A percentile compares a stretch with the other conserved stretches of the same genome.
phyloP scores from a whole-genome alignment of 2,329 filamentous ascomycete genomes.

The Curvularia spicifera region DNA sequence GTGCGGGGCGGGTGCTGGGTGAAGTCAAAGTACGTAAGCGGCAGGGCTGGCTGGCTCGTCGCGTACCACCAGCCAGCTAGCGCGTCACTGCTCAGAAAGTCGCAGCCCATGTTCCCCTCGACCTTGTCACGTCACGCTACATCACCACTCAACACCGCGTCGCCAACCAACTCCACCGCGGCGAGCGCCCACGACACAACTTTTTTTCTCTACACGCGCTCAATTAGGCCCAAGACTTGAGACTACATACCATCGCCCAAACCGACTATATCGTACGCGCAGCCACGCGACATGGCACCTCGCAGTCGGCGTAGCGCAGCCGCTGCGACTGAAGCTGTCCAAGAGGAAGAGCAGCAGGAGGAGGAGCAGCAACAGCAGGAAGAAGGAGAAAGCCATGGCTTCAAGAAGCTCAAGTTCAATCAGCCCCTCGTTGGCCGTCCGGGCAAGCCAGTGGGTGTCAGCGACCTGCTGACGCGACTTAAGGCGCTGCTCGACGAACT shows the following conservation, averaged over 20 bases:
- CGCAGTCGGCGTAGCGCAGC: constrained; percentile 49
- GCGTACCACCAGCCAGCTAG: constrained; percentile 21
- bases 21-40: constrained; percentile 4
- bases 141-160: constrained; percentile 23
- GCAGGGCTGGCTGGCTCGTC: constrained; percentile 16
- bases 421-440: constrained; percentile 89
- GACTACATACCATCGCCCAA: not conserved
- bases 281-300: constrained; percentile 47
- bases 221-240: not conserved
- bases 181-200: constrained; percentile 7
- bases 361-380: constrained; percentile 34
- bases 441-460: constrained; percentile 84
- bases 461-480: constrained; percentile 80
- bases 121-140: constrained; percentile 12
- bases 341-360: constrained; percentile 29
- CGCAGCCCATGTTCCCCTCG: constrained; percentile 14
- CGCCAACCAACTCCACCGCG: constrained; percentile 20
- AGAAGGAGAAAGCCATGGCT: constrained; percentile 57
- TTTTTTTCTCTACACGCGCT: constrained; percentile 6
- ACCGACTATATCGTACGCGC: constrained; percentile 28
- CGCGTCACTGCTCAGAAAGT: constrained; percentile 27
- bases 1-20: not conserved
- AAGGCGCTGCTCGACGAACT: constrained; percentile 84
- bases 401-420: constrained; percentile 71
- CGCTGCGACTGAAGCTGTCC: constrained; percentile 41